phyloP scores from a whole-genome alignment of 371 early-diverging fungal species.

The Mortierella sp. region DNA sequence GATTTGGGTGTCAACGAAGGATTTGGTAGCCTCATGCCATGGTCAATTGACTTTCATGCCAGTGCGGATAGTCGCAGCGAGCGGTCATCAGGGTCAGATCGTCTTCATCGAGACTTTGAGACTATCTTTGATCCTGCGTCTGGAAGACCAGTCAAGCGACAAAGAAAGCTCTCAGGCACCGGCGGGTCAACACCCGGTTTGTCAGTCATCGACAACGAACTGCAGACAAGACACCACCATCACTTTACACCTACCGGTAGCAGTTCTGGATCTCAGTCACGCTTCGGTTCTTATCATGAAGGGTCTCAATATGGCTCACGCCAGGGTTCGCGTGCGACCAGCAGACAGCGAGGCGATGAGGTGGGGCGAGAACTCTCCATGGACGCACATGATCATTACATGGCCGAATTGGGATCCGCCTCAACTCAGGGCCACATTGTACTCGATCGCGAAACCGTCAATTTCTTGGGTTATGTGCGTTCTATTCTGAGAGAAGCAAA shows the following conservation, averaged over 20 bases:
- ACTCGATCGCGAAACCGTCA: conserved; percentile 34
- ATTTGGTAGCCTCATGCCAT: conserved; percentile 18
- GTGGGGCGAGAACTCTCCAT: not conserved
- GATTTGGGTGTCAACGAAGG: conserved; percentile 8
- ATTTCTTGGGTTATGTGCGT: conserved; percentile 28
- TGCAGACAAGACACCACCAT: conserved; percentile 6
- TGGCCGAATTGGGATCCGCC: not conserved
- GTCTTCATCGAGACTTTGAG: conserved; percentile 24
- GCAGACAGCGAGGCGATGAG: not conserved
- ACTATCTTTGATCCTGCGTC: conserved; percentile 16
- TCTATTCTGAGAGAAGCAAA: conserved; percentile 17
- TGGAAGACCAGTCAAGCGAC: conserved; percentile 3
- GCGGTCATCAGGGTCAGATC: conserved; percentile 22
- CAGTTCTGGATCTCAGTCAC: not conserved
- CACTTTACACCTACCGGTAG: no score
- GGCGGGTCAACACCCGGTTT: conserved; percentile 1
- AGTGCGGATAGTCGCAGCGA: conserved; percentile 22
- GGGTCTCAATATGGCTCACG: conserved; percentile 6
- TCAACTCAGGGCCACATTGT: conserved; percentile 9
- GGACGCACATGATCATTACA: not conserved
- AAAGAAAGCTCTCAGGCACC: conserved; percentile 1
- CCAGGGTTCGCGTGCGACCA: not conserved
- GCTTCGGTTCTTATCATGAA: conserved; percentile 5
- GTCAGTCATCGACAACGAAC: not conserved
- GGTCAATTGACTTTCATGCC: conserved; percentile 12